Conservation (phyloP, 495 filamentous ascomycete species). For the Xylaria telfairii region DNA sequence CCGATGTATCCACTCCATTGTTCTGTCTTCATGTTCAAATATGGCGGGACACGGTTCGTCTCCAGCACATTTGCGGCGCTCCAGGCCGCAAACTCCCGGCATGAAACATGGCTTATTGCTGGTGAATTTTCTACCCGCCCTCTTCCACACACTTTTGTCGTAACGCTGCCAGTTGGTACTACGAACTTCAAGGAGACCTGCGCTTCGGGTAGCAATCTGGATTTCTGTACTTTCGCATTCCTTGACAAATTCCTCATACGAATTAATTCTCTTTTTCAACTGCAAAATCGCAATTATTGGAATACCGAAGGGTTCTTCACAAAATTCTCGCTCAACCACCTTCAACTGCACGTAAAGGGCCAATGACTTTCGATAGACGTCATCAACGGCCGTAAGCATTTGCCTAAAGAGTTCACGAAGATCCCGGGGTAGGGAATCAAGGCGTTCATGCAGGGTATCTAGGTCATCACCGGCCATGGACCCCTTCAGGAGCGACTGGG, state of each 20-base stretch:
- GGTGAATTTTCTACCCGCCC: no score
- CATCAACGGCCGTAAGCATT: background rate
- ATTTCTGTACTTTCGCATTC: background rate
- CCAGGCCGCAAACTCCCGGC: background rate
- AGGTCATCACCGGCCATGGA: background rate
- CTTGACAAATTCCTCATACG: background rate
- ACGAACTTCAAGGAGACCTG: conserved; percentile 12
- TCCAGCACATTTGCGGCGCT: background rate
- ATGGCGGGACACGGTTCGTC: background rate
- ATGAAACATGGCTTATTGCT: background rate
- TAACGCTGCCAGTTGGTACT: no score
- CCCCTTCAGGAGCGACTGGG: conserved; percentile 7
- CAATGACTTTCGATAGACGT: conserved; percentile 4
- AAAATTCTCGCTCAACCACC: background rate
- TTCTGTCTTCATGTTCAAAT: background rate
- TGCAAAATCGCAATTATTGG: background rate
- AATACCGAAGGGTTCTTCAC: background rate
- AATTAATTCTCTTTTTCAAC: background rate
- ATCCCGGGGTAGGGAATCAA: background rate
- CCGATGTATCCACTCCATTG: conserved; percentile 3
- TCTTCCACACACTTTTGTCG: no score
- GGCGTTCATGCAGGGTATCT: background rate
- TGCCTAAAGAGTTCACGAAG: conserved; percentile 4
- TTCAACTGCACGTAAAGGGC: conserved; percentile 2
- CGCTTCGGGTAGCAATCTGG: background rate